Evolutionary conservation across 768 basidiomycete genomes (phyloP), one percentile per base, ranked within the genome.

Genomic region (Lactarius indigo): DNA sequence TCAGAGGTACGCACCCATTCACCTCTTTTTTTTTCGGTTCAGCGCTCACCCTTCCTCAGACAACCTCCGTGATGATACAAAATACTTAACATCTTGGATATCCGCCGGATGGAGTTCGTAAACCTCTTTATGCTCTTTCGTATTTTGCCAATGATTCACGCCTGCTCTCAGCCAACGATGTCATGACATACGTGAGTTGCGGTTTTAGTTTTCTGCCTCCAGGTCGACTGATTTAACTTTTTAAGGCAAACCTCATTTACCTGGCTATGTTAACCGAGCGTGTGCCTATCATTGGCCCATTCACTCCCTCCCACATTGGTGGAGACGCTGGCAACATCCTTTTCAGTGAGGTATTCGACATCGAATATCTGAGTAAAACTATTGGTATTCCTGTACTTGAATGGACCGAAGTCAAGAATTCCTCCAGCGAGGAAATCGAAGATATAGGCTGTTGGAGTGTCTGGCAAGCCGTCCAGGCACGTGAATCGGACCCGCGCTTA

Each of bases 41-140:
- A 26, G 23, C 35, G 2, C 60, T 18, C 26, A 55, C 23, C 33
- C 41, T 35, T 15, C 39, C 35, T 30, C 8, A 88, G 89, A 89
- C 69, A 90, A 90, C 69, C 76, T 91, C 41, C 82, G 81, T 18
- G 76, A 82, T 23, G 84, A 88, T 64, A 77, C 78, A 5, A 81
- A 86, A 68, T 91, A 90, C 69, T 84, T 91, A 65, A 87, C 88
- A 1, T 87, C 87, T 17, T 91, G 88, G 88, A 79, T 86, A 47
- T 85, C 86, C 42, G 88, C 89, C n/a, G 90, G 90, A 47, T 91
- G 89, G 89, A 90, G 77, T 78, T 33, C 61, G 77, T 73, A 23
- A 31, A n/a, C 7, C 42, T 37, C 35, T 61, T 26, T 23, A 18
- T 50, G 5, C 18, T 55, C 23, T 42, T 52, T 57, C 20, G 31